Conservation (phyloP, 768 basidiomycete species). For the Amanita brunnescens region DNA sequence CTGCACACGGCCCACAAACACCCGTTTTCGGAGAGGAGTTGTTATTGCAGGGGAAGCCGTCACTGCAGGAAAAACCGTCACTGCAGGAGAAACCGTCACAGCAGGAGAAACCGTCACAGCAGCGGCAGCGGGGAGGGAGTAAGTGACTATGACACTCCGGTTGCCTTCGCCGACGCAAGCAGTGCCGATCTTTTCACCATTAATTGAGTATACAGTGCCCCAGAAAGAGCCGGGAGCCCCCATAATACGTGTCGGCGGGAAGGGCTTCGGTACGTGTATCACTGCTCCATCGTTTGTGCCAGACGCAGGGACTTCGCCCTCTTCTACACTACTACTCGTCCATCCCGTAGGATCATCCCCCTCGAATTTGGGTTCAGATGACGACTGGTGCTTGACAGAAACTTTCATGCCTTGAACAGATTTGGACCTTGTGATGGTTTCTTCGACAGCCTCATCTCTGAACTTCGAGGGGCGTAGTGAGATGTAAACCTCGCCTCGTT, state of each 20-base stretch:
- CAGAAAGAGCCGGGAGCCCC: slow-evolving; percentile 17
- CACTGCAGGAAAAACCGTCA: no score
- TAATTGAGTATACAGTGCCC: slow-evolving; percentile 22
- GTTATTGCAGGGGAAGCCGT: no score
- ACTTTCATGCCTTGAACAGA: neutral
- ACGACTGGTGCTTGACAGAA: neutral
- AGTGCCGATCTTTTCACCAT: slow-evolving; percentile 19
- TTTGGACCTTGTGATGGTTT: neutral
- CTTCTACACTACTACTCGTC: neutral
- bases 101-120: slow-evolving; percentile 8
- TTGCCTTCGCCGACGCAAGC: slow-evolving; percentile 17
- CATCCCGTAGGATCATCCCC: neutral
- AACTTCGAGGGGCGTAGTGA: slow-evolving; percentile 14
- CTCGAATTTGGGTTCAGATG: neutral
- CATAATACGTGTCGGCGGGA: slow-evolving; percentile 2
- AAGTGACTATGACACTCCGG: slow-evolving; percentile 16
- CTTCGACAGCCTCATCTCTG: neutral
- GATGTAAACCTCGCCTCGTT: slow-evolving; percentile 39
- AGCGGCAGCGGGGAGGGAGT: no score
- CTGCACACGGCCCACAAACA: slow-evolving; percentile 24
- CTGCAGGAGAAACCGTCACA: neutral
- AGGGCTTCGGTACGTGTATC: neutral
- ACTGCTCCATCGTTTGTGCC: neutral
- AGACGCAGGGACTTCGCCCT: neutral
- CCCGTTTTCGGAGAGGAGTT: slow-evolving; percentile 10